These are phyloP conservation scores for Venturia pyrina DNA, from an alignment of 2,329 filamentous ascomycete species.

Conservation along the genomic window DNA sequence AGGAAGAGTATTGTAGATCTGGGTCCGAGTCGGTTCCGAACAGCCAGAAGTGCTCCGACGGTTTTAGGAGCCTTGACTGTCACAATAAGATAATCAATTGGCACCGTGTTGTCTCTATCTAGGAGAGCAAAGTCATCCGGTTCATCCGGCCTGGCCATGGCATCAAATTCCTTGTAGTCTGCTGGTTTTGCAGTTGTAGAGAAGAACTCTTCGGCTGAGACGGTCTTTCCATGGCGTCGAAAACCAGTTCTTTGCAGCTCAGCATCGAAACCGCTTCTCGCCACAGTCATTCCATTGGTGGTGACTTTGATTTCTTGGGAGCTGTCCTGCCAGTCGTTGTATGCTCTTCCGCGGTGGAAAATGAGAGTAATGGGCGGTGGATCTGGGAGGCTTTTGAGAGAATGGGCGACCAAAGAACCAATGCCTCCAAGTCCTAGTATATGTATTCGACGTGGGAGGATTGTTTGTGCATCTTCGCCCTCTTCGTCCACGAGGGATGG, in stretches of 20 bases:
- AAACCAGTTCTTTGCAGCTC: conserved; percentile 30
- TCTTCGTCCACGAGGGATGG: not conserved
- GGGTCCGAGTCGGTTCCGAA: conserved; percentile 56
- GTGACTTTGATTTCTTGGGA: conserved; percentile 37
- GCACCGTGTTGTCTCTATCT: conserved; percentile 22
- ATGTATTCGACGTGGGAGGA: conserved; percentile 45
- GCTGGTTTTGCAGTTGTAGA: not conserved
- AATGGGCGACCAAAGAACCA: conserved; percentile 67
- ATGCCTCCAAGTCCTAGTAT: conserved; percentile 75
- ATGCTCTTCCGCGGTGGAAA: conserved; percentile 46
- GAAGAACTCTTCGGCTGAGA: conserved; percentile 10
- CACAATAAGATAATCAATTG: conserved; percentile 66
- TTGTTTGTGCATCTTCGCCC: not conserved
- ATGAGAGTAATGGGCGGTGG: conserved; percentile 70
- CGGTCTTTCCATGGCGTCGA: conserved; percentile 29
- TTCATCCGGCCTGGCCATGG: not conserved
- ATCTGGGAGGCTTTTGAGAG: conserved; percentile 49
- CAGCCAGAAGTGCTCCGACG: conserved; percentile 52
- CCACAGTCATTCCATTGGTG: conserved; percentile 31
- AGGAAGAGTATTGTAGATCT: conserved; percentile 66
- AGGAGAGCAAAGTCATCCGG: not conserved
- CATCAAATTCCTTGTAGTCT: not conserved
- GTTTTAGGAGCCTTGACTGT: conserved; percentile 65
- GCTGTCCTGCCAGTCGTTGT: conserved; percentile 38
- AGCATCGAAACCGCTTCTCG: conserved; percentile 33